phyloP scores from a whole-genome alignment of 768 basidiomycete genomes.

The Amanita phalloides region DNA sequence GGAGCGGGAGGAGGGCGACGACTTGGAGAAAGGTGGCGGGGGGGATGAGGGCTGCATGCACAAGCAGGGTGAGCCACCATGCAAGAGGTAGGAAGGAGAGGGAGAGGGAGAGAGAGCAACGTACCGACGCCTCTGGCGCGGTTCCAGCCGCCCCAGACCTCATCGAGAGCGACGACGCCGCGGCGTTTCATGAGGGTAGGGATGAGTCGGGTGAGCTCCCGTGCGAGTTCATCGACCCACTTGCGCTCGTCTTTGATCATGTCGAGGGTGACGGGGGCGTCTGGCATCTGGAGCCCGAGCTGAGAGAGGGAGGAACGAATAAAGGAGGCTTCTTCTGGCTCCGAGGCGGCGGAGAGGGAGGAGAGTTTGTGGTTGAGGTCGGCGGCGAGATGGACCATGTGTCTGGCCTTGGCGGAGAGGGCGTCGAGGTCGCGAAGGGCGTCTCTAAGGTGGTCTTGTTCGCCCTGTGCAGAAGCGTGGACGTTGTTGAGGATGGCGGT shows the following conservation, averaged over 20 bases:
- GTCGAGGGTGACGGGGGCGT: conserved; percentile 78
- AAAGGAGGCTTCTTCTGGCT: conserved; percentile 79
- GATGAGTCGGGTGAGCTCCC: conserved; percentile 71
- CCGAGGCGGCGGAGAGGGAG: conserved; percentile 25
- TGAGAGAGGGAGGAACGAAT: conserved; percentile 86
- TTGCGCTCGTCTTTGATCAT: conserved; percentile 75
- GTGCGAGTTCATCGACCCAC: conserved; percentile 75
- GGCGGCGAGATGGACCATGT: conserved; percentile 86
- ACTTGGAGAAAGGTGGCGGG: conserved; percentile 79
- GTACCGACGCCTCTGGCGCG: conserved; percentile 83
- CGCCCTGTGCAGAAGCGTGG: conserved; percentile 51
- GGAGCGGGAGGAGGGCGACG: conserved; percentile 50
- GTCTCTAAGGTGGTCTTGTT: conserved; percentile 56
- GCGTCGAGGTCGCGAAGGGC: conserved; percentile 85
- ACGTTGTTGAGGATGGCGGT: conserved; percentile 74
- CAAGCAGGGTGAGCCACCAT: too few species aligned
- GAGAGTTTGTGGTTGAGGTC: conserved; percentile 74
- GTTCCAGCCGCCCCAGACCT: conserved; percentile 95
- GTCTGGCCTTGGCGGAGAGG: conserved; percentile 82
- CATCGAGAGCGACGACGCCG: conserved; percentile 80
- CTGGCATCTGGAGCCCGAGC: conserved; percentile 69
- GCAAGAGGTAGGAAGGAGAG: not conserved
- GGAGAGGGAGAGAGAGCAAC: conserved; percentile 14
- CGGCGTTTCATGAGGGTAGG: conserved; percentile 65
- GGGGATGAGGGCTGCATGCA: conserved; percentile 65